Conservation (phyloP, 345 rosid genomes). For the Euphorbia peplus region DNA sequence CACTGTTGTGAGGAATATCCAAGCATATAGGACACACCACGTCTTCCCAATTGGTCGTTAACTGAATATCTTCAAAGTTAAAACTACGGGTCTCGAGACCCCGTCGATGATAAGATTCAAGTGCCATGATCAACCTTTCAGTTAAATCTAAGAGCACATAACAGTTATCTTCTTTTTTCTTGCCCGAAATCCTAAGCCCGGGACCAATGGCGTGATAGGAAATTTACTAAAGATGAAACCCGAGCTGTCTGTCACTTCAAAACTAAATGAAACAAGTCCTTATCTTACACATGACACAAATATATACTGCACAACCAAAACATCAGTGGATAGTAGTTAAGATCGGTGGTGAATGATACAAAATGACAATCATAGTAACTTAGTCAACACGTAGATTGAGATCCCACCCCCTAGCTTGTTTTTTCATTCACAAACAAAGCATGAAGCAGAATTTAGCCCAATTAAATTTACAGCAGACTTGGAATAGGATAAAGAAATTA, state of each 20-base stretch:
- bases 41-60: conserved; percentile 64
- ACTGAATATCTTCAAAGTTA: conserved; percentile 44
- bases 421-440: neutral
- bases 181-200: conserved; percentile 6
- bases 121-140: conserved; percentile 39
- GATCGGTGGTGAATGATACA: neutral
- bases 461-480: neutral
- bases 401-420: neutral
- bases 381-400: neutral
- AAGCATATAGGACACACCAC: conserved; percentile 89
- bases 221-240: conserved; percentile 11
- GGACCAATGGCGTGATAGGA: neutral
- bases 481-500: neutral
- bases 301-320: conserved; percentile 15
- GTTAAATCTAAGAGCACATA: conserved; percentile 25
- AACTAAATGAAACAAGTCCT: conserved; percentile 16
- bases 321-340: neutral
- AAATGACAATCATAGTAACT: neutral
- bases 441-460: neutral
- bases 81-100: conserved; percentile 26
- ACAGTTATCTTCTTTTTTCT: conserved; percentile 13
- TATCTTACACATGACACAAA: conserved; percentile 5
- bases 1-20: conserved; percentile 86
- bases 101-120: conserved; percentile 35
- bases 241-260: conserved; percentile 7